Base-by-base conservation (phyloP, 208 protist genomes). In the Crithidia sp. region DNA sequence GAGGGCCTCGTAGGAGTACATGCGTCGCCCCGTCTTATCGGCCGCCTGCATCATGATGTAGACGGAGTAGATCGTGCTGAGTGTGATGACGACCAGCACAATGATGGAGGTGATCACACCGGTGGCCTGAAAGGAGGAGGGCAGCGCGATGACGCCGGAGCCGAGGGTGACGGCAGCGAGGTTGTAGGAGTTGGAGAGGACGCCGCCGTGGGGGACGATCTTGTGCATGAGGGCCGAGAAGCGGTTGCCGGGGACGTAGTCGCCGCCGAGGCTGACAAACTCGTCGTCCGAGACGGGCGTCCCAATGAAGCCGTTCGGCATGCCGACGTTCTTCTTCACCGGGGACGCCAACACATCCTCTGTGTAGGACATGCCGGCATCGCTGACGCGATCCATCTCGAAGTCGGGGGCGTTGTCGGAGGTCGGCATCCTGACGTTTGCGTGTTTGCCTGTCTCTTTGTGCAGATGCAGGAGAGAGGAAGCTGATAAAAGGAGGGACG, bases 131-230 rank as follows among this genome's bases (percentile, higher is more conserved):
- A 96, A 95, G 19, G 88, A 83, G 37, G 77, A 82, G n/a, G 90
- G 88, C 43, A 96, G 81, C 6, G 87, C 82, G 55, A 96, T 88
- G 45, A 94, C 86, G 37, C 92, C 90, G 47, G 77, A 84, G 41
- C 92, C 90, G 41, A 96, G 83, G 39, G 90, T 94, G 10, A 90
- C 86, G n/a, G 83, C 77, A 9, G 85, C 88, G 28, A 96, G 81
- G 67, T 84, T 95, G 74, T 90, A 92, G 47, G 82, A 81, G 71
- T 84, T 91, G 13, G 90, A 87, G 36, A 92, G 65, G 36, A 66
- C 59, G 40, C 89, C 91, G 57, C 92, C 91, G 76, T 93, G 84
- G 4, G 90, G 90, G 44, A 95, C 82, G 37, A 90, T 17, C 49
- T 61, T 62, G 71, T 86, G 88, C 55, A 89, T 68, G n/a, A 75